Percentiles rank a stretch among this genome's conserved stretches.
Conservation (phyloP, 169 alveolate genomes). For the Plasmodium coatneyi region DNA sequence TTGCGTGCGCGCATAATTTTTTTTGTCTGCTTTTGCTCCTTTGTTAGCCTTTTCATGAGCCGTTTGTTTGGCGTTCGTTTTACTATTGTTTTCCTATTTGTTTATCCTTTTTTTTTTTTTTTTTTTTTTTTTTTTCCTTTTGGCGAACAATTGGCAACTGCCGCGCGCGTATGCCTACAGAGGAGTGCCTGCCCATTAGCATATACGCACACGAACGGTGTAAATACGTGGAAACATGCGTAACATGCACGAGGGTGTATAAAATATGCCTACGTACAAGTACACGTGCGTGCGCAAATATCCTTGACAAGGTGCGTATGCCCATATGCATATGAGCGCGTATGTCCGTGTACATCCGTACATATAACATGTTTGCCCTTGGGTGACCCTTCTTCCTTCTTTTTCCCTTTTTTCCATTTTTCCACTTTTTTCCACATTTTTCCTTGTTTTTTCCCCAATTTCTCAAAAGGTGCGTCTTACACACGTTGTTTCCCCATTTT, state of each 20-base stretch:
- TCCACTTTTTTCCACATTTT: slow-evolving; percentile 9
- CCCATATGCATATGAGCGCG: neutral
- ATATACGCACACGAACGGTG: neutral
- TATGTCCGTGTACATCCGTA: neutral
- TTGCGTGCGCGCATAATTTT: slow-evolving; percentile 11
- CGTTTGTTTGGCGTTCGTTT: neutral
- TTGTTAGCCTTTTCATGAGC: neutral
- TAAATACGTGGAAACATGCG: neutral
- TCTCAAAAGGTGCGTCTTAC: slow-evolving; percentile 36
- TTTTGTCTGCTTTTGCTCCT: neutral
- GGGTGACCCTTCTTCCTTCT: neutral
- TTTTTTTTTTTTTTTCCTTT: slow-evolving; percentile 26
- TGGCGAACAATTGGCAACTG: neutral
- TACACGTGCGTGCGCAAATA: neutral
- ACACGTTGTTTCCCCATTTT: neutral
- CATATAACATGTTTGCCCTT: neutral
- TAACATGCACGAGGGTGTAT: neutral
- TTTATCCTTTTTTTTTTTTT: slow-evolving; percentile 8
- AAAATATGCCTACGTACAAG: neutral
- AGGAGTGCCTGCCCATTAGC: neutral
- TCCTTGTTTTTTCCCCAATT: slow-evolving; percentile 11
- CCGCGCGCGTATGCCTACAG: neutral
- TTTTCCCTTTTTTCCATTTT: neutral
- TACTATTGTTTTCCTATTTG: neutral
- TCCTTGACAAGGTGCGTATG: neutral